These are phyloP conservation scores for Boeremia lycopersici DNA, from an alignment of 2,329 filamentous ascomycete species.

Conservation along the genomic window DNA sequence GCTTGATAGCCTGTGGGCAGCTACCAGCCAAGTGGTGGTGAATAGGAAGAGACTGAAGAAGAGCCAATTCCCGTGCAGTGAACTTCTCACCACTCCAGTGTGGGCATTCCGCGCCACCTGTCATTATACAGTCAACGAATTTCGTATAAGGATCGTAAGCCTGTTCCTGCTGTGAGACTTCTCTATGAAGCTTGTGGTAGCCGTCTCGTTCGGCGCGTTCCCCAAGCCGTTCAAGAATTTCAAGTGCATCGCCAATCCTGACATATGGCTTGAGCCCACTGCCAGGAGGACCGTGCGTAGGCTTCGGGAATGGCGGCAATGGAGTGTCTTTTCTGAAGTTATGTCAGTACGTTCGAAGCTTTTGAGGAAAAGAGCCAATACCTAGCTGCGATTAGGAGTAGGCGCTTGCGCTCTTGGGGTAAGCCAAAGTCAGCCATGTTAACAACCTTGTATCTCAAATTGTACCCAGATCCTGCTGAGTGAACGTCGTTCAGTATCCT, in stretches of 20 bases:
- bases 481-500: conserved; percentile 27
- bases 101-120: not conserved
- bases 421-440: conserved; percentile 31
- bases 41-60: conserved; percentile 24
- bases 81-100: not conserved
- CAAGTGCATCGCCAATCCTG: conserved; percentile 30
- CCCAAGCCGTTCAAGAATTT: not conserved
- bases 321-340: conserved; percentile 27
- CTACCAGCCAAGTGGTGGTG: conserved; percentile 21
- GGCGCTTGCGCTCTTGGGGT: conserved; percentile 31
- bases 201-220: conserved; percentile 1
- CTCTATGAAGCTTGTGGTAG: conserved; percentile 22
- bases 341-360: conserved; percentile 7
- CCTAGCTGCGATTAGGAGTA: conserved; percentile 37
- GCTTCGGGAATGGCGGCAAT: conserved; percentile 38
- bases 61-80: conserved; percentile 17
- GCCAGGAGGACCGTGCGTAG: conserved; percentile 26
- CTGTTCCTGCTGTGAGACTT: not conserved
- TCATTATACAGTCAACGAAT: not conserved
- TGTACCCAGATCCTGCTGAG: conserved; percentile 22
- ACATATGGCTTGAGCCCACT: conserved; percentile 29
- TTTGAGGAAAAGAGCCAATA: conserved; percentile 4
- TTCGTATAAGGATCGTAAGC: not conserved
- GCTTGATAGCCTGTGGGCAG: conserved; percentile 15
- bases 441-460: conserved; percentile 29